Evolutionary conservation across 1,139 yeast species (phyloP).

Genomic region (Candida sanyaensis): DNA sequence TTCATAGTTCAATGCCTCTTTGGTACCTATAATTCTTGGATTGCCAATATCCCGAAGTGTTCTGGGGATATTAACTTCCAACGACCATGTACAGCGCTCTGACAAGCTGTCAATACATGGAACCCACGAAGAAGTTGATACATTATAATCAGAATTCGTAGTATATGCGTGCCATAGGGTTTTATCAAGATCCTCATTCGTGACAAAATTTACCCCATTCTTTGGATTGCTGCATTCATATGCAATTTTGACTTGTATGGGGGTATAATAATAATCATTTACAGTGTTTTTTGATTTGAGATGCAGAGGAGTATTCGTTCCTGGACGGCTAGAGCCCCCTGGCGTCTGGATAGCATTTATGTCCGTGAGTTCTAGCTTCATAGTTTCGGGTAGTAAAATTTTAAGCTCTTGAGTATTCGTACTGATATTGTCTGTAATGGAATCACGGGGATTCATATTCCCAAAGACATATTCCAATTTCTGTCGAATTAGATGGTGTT

Average conservation of each 20-base stretch:
- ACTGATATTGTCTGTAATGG: slow-evolving; percentile 14
- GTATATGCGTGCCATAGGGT: slow-evolving; percentile 84
- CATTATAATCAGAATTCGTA: slow-evolving; percentile 71
- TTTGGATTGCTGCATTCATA: slow-evolving; percentile 67
- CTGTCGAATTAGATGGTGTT: slow-evolving; percentile 64
- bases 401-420: slow-evolving; percentile 69
- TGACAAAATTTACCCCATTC: slow-evolving; percentile 77
- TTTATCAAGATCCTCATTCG: slow-evolving; percentile 40
- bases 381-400: slow-evolving; percentile 70
- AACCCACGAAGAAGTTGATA: slow-evolving; percentile 92
- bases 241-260: slow-evolving; percentile 69
- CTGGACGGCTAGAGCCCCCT: slow-evolving; percentile 34
- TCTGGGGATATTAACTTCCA: slow-evolving; percentile 80
- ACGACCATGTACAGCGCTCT: slow-evolving; percentile 91
- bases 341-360: slow-evolving; percentile 43
- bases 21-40: slow-evolving; percentile 43
- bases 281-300: slow-evolving; percentile 33
- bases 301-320: slow-evolving; percentile 40
- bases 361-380: slow-evolving; percentile 64
- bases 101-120: slow-evolving; percentile 91
- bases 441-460: slow-evolving; percentile 42
- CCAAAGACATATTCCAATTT: slow-evolving; percentile 65
- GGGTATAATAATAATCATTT: slow-evolving; percentile 55
- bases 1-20: slow-evolving; percentile 20
- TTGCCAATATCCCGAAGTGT: slow-evolving; percentile 72